Conservation (phyloP, 2,329 filamentous ascomycete genomes). For the Diplocarpon mali region DNA sequence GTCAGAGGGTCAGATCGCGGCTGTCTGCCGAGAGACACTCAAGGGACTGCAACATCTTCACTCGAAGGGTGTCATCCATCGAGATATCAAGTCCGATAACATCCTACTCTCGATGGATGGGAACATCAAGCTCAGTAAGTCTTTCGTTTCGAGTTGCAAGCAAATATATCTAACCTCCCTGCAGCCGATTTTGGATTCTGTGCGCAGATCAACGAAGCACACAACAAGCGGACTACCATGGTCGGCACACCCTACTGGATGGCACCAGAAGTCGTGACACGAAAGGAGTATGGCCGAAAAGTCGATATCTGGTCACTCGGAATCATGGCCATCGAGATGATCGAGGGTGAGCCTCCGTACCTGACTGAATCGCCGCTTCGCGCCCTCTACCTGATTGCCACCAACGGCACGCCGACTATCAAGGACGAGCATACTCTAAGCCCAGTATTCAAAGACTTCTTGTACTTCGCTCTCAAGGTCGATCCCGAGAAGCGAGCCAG, state of each 20-base stretch:
- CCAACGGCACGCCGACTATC: constrained; percentile 88
- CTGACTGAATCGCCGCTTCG: constrained; percentile 88
- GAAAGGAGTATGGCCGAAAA: constrained; percentile 96
- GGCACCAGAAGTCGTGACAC: constrained; percentile 94
- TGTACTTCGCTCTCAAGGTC: constrained; percentile 88
- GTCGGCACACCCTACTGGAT: constrained; percentile 99
- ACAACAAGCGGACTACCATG: constrained; percentile 98
- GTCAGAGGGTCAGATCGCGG: constrained; percentile 94
- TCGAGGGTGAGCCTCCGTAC: constrained; percentile 95
- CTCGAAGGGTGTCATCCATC: constrained; percentile 95
- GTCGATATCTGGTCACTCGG: constrained; percentile 98
- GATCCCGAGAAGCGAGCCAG: constrained; percentile 95
- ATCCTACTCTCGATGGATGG: constrained; percentile 88
- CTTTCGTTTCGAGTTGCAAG: background rate
- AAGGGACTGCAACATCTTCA: constrained; percentile 90
- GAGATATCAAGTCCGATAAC: constrained; percentile 98
- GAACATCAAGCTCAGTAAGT: constrained; percentile 92
- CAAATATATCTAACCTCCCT: constrained; percentile 25
- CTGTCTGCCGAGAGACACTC: constrained; percentile 87
- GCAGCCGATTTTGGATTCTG: constrained; percentile 96
- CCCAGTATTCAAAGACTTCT: constrained; percentile 76
- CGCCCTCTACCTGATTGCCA: constrained; percentile 91
- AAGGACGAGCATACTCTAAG: constrained; percentile 84
- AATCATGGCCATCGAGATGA: constrained; percentile 99
- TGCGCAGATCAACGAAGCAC: constrained; percentile 92